Percentiles rank a stretch among this genome's conserved stretches.
phyloP scores from a whole-genome alignment of 352 stramenopile species.

The Globisporangium splendens region DNA sequence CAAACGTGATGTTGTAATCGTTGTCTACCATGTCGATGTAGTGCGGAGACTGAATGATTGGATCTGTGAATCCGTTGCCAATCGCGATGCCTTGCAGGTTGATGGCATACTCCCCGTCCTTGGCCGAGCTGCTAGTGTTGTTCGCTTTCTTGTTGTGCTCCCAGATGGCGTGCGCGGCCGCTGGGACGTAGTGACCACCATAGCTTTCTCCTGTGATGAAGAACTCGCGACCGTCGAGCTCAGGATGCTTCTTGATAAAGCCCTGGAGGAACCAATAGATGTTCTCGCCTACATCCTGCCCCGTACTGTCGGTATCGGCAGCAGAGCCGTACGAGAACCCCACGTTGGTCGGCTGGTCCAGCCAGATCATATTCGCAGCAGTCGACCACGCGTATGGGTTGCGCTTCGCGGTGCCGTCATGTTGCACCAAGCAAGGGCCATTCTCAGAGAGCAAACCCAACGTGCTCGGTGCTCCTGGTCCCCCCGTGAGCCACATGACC shows the following conservation, averaged over 20 bases:
- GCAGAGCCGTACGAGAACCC: slow-evolving; percentile 32
- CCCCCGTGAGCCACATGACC: slow-evolving; percentile 38
- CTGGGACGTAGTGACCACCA: slow-evolving; percentile 51
- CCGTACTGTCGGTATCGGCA: slow-evolving; percentile 23
- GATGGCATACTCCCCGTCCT: slow-evolving; percentile 15
- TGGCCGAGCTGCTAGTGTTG: background rate
- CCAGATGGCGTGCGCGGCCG: slow-evolving; percentile 52
- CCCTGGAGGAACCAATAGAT: slow-evolving; percentile 46
- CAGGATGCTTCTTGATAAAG: slow-evolving; percentile 41
- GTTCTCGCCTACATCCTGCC: slow-evolving; percentile 40
- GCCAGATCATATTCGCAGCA: background rate
- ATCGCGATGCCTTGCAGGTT: slow-evolving; percentile 37
- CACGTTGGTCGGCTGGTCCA: slow-evolving; percentile 8
- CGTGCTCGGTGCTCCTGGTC: slow-evolving; percentile 29
- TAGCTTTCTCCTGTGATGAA: slow-evolving; percentile 61
- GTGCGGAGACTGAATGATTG: slow-evolving; percentile 18
- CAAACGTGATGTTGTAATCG: slow-evolving; percentile 30
- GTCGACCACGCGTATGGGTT: slow-evolving; percentile 30
- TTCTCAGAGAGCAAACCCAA: slow-evolving; percentile 29
- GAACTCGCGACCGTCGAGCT: slow-evolving; percentile 39
- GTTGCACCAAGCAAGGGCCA: slow-evolving; percentile 27
- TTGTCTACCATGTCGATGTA: slow-evolving; percentile 34
- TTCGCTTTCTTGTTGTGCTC: slow-evolving; percentile 25
- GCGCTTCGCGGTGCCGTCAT: slow-evolving; percentile 10
- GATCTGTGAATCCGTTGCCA: slow-evolving; percentile 23